Percentiles rank a stretch among this genome's conserved stretches.
Evolutionary conservation across 768 basidiomycete species (phyloP).

Genomic region (Leccinellum rugosiceps): DNA sequence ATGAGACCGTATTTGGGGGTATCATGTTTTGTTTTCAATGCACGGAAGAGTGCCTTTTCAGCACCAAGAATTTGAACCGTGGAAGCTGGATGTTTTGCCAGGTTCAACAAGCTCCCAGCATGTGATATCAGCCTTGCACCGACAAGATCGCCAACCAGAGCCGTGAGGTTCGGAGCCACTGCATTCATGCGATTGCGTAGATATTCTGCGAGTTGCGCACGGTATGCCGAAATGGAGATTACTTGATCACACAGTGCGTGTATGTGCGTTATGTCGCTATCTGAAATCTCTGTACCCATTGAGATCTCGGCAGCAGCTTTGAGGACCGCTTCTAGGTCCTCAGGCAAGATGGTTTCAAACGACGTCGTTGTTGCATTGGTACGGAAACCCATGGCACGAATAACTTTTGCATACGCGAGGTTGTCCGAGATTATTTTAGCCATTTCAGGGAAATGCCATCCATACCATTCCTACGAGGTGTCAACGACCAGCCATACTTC

Average conservation of each 20-base stretch:
- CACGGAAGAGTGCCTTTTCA: slow-evolving; percentile 75
- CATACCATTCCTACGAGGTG: slow-evolving; percentile 90
- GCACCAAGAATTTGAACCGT: slow-evolving; percentile 77
- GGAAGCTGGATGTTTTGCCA: slow-evolving; percentile 77
- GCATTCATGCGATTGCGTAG: slow-evolving; percentile 97
- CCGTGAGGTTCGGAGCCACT: slow-evolving; percentile 94
- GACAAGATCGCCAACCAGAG: slow-evolving; percentile 75
- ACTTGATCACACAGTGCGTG: slow-evolving; percentile 97
- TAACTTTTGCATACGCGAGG: slow-evolving; percentile 92
- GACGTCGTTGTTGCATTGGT: slow-evolving; percentile 87
- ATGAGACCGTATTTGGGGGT: slow-evolving; percentile 99
- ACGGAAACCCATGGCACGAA: slow-evolving; percentile 94
- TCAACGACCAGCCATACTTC: neutral
- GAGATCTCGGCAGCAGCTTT: slow-evolving; percentile 97
- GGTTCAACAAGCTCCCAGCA: slow-evolving; percentile 64
- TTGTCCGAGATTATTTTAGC: slow-evolving; percentile 98
- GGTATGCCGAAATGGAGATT: slow-evolving; percentile 93
- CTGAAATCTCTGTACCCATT: slow-evolving; percentile 99
- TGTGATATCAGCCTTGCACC: slow-evolving; percentile 74
- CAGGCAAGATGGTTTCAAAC: slow-evolving; percentile 88
- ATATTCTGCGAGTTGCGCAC: slow-evolving; percentile 93
- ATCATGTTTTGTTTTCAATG: slow-evolving; percentile 83
- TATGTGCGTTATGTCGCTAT: slow-evolving; percentile 95
- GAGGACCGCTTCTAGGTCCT: slow-evolving; percentile 92
- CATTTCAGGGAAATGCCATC: slow-evolving; percentile 99